Percentiles rank a stretch among this genome's conserved stretches.
Conservation (phyloP, 352 stramenopile genomes). For the Pythium brachiatum region DNA sequence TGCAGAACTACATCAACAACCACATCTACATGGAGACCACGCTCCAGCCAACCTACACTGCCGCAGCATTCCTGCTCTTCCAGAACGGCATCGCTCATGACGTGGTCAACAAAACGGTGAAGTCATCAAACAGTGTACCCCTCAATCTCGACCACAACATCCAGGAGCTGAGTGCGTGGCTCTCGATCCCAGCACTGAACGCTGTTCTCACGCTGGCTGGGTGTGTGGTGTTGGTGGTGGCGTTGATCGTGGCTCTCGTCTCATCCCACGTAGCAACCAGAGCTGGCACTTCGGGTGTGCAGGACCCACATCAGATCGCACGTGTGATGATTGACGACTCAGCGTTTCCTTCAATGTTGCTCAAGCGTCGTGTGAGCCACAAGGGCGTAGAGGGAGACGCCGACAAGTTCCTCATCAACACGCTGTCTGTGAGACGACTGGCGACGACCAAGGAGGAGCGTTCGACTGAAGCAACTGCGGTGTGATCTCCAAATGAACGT, state of each 20-base stretch:
- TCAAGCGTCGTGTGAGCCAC: neutral
- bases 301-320: neutral
- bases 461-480: too few relatives aligned
- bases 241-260: too few relatives aligned
- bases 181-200: neutral
- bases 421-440: too few relatives aligned
- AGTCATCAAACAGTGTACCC: too few relatives aligned
- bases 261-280: too few relatives aligned
- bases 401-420: too few relatives aligned
- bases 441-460: too few relatives aligned
- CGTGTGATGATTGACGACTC: neutral
- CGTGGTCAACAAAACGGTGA: neutral
- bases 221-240: slow-evolving; percentile 18
- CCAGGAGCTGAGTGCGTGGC: neutral
- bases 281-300: neutral
- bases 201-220: slow-evolving; percentile 16
- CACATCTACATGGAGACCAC: slow-evolving; percentile 40
- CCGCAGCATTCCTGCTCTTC: slow-evolving; percentile 36
- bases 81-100: slow-evolving; percentile 23
- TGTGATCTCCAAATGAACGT: too few relatives aligned
- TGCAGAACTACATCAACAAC: slow-evolving; percentile 27
- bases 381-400: too few relatives aligned
- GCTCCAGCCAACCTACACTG: slow-evolving; percentile 32
- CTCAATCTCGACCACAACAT: neutral
- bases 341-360: neutral